phyloP scores from a whole-genome alignment of 805 yeast species.

The Candida silvatica region DNA sequence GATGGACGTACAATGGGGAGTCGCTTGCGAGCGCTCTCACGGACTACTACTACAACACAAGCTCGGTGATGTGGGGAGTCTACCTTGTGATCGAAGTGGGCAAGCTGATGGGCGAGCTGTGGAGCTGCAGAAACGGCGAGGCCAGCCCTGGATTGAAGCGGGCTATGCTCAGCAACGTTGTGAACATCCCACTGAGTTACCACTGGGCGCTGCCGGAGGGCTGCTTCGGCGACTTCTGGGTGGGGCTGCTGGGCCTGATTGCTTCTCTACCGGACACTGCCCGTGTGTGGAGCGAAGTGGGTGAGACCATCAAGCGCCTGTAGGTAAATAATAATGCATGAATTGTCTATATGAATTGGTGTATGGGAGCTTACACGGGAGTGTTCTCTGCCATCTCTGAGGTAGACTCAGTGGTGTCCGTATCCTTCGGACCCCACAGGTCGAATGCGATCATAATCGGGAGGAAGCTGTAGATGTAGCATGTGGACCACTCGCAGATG shows the following conservation, averaged over 20 bases:
- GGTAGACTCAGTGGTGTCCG: background rate
- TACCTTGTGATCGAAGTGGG: constrained; percentile 25
- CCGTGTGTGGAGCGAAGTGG: background rate
- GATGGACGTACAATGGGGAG: constrained; percentile 19
- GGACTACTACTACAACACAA: constrained; percentile 23
- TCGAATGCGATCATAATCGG: constrained; percentile 60
- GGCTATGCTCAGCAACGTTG: constrained; percentile 20
- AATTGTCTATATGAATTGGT: too few relatives aligned
- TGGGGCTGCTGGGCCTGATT: constrained; percentile 27
- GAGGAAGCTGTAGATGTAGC: constrained; percentile 77
- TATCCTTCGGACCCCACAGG: constrained; percentile 27
- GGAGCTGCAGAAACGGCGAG: constrained; percentile 1
- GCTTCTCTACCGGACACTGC: constrained; percentile 4
- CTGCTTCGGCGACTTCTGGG: constrained; percentile 22
- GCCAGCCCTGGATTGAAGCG: background rate
- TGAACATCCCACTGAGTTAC: constrained; percentile 27
- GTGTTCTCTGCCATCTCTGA: too few relatives aligned
- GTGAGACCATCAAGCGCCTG: background rate
- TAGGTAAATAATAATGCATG: too few relatives aligned
- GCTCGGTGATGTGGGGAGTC: constrained; percentile 27
- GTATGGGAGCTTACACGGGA: too few relatives aligned
- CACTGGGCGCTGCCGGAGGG: constrained; percentile 30
- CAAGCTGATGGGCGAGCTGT: constrained; percentile 8
- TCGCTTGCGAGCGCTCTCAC: constrained; percentile 4
- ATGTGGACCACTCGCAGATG: constrained; percentile 74